A percentile compares a stretch with the other conserved stretches of the same genome.
phyloP scores from a whole-genome alignment of 2,329 filamentous ascomycete species.

The Thyridium curvatum region DNA sequence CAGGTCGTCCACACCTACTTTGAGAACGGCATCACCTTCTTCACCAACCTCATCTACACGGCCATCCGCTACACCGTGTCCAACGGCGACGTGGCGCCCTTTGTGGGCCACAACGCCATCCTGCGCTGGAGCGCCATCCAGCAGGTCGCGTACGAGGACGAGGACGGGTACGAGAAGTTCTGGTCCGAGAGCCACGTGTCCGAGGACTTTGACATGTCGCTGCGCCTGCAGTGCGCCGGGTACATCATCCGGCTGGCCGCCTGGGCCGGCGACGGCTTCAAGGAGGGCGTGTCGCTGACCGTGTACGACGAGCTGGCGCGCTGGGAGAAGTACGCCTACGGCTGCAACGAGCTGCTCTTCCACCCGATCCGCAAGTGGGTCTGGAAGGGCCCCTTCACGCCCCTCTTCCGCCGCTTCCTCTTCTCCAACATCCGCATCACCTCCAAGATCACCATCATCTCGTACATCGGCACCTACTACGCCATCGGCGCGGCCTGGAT shows the following conservation, averaged over 20 bases:
- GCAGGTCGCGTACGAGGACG: slow-evolving; percentile 32
- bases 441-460: slow-evolving; percentile 69
- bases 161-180: slow-evolving; percentile 58
- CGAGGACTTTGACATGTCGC: slow-evolving; percentile 71
- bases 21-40: slow-evolving; percentile 67
- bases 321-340: slow-evolving; percentile 71
- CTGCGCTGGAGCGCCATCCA: slow-evolving; percentile 53
- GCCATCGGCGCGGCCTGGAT: slow-evolving; percentile 72
- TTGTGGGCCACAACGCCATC: slow-evolving; percentile 74
- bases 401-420: slow-evolving; percentile 69
- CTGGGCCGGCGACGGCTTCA: slow-evolving; percentile 64
- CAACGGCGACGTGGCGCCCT: slow-evolving; percentile 66
- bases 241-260: slow-evolving; percentile 63
- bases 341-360: slow-evolving; percentile 68
- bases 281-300: slow-evolving; percentile 67
- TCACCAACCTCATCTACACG: slow-evolving; percentile 72
- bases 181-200: slow-evolving; percentile 74
- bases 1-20: slow-evolving; percentile 67
- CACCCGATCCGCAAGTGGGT: slow-evolving; percentile 70
- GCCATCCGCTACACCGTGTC: slow-evolving; percentile 65
- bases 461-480: slow-evolving; percentile 77
- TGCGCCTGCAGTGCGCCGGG: slow-evolving; percentile 63
- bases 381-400: slow-evolving; percentile 69
- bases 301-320: slow-evolving; percentile 67
- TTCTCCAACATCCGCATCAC: slow-evolving; percentile 68